phyloP scores from a whole-genome alignment of 2,329 filamentous ascomycete genomes.

The Coniella vitis region DNA sequence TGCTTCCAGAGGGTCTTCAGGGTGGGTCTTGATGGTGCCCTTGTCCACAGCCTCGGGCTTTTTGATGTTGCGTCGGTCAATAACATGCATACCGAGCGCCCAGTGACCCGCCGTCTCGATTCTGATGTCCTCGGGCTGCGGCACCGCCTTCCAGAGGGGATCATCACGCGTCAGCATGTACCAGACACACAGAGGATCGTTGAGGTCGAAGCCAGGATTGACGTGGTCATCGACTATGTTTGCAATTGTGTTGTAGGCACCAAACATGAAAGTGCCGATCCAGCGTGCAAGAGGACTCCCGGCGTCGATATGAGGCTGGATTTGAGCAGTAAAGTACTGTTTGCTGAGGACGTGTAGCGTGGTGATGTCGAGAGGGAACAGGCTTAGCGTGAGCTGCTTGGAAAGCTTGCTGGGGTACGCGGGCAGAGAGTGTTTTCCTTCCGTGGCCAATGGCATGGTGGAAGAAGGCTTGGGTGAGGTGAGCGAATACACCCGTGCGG shows the following conservation, averaged over 20 bases:
- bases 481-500: conserved; percentile 69
- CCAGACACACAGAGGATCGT: conserved; percentile 75
- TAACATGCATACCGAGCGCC: conserved; percentile 85
- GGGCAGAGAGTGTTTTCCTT: conserved; percentile 42
- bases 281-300: conserved; percentile 70
- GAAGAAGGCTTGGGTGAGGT: conserved; percentile 66
- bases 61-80: conserved; percentile 61
- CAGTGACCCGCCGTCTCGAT: conserved; percentile 89
- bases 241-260: conserved; percentile 63
- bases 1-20: conserved; percentile 38
- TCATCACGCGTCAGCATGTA: conserved; percentile 61
- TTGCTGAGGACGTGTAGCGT: conserved; percentile 59
- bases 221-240: conserved; percentile 51
- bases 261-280: conserved; percentile 65
- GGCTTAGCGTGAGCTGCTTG: conserved; percentile 56
- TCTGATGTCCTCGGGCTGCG: conserved; percentile 70
- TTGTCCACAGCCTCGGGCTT: conserved; percentile 38
- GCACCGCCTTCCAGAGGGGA: conserved; percentile 49
- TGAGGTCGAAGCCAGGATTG: conserved; percentile 58
- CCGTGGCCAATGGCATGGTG: conserved; percentile 69
- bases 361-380: conserved; percentile 75
- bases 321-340: conserved; percentile 49
- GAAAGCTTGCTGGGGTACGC: conserved; percentile 60
- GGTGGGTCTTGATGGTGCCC: conserved; percentile 25
- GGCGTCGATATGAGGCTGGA: conserved; percentile 47